Base-by-base conservation (phyloP, 1,284 basidiomycete species). In the Papiliotrema flavescens region DNA sequence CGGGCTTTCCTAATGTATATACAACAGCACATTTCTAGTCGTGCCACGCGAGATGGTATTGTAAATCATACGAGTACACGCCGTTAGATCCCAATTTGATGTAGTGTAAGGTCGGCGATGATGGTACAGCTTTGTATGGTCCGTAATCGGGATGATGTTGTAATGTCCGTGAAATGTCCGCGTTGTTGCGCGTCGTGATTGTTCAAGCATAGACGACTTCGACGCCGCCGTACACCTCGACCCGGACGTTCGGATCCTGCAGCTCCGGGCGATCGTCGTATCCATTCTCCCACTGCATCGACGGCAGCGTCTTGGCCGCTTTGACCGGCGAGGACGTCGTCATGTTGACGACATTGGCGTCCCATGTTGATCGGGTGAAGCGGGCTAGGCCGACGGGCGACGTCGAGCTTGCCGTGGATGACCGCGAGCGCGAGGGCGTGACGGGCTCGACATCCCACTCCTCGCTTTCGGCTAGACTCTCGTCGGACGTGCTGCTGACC, bases 141-240 rank as follows among this genome's bases (percentile, higher is more conserved):
- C n/a, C n/a, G n/a, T n/a, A n/a, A n/a, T n/a, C n/a, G n/a, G n/a
- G n/a, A n/a, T n/a, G n/a, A n/a, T n/a, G n/a, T n/a, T n/a, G n/a
- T 32, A 32, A 32, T 32, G 28, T 32, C 28, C 28, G 28, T 32
- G 28, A 40, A 9, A 7, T 40, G 15, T 40, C 39, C 20, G 39
- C 20, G 39, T 5, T n/a, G 5, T 40, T n/a, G 15, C 17, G 20
- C 5, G 5, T 5, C 39, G 15, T 26, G 4, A 49, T 45, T 26
- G 4, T 39, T 45, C 24, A 37, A 24, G 50, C 43, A 35, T 46
- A 53, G 44, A 53, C 24, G 22, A 53, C 44, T 8, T 40, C 51
- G 34, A 53, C 51, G 22, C 43, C 43, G 44, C 22, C 34, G 43
- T 39, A 53, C 23, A 42, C 22, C 19, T 46, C 51, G 44, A 53